Evolutionary conservation across 768 basidiomycete species (phyloP), one percentile per base, ranked within the genome.

Genomic region (Boletus tylopilopsis): DNA sequence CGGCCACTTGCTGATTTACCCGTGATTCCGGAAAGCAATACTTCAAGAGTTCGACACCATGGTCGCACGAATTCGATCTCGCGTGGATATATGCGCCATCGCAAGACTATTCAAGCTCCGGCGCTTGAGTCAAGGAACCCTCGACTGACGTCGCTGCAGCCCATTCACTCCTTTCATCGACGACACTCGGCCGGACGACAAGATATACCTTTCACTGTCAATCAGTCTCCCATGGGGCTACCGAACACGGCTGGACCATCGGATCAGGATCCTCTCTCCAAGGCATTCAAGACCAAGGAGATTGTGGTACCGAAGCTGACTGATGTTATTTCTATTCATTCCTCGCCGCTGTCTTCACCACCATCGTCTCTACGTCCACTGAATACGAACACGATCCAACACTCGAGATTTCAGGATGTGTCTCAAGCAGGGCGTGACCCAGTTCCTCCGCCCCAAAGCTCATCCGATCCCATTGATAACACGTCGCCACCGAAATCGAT

Each of bases 401-500:
- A n/a, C n/a, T n/a, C 3, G n/a, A 16, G 6, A 36, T 9, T 3
- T 19, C 24, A n/a, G 13, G 22, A 39, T 23, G 42, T 27, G 10
- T 19, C 13, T 12, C 36, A 45, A 41, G 18, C 27, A 25, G 19
- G 5, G 29, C 11, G 29, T 30, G 29, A 24, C 8, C 12, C 53
- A 32, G 18, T 18, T 4, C n/a, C n/a, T n/a, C n/a, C n/a, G n/a
- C n/a, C n/a, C n/a, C n/a, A n/a, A n/a, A n/a, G n/a, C n/a, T 44
- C 36, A 13, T 45, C 53, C 5, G 33, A 49, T 27, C 39, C 22
- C 21, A 47, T 53, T 9, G 27, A n/a, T n/a, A n/a, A n/a, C n/a
- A n/a, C 16, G 10, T 63, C 66, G 2, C 51, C 62, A 16, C 57
- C 49, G 16, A 60, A 52, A 33, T 50, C 66, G 16, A 67, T 67